Conservation (phyloP, 805 yeast genomes). For the Candida taoyuanica region DNA sequence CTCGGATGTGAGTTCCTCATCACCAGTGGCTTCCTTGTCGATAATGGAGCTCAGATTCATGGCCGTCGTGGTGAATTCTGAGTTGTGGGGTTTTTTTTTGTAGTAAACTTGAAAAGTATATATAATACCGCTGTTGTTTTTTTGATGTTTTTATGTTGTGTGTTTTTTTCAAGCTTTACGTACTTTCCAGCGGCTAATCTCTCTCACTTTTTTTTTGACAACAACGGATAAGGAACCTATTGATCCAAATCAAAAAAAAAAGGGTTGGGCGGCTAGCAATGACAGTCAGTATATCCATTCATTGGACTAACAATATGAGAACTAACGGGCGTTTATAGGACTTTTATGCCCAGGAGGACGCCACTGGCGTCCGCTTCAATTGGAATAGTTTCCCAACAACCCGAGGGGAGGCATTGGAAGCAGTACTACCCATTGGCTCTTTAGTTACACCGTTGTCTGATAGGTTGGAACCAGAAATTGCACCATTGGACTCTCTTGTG, state of each 20-base stretch:
- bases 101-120: too few species aligned
- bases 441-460: conserved; percentile 73
- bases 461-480: background rate
- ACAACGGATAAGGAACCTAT: background rate
- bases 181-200: background rate
- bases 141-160: too few species aligned
- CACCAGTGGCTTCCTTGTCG: conserved; percentile 7
- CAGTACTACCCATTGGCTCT: conserved; percentile 87
- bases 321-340: too few species aligned
- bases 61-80: background rate
- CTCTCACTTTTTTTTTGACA: background rate
- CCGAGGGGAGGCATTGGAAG: conserved; percentile 79
- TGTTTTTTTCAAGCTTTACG: background rate
- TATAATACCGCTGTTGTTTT: too few species aligned
- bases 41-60: conserved; percentile 16
- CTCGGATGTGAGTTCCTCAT: conserved; percentile 4
- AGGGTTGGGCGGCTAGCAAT: conserved; percentile 1
- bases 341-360: conserved; percentile 40
- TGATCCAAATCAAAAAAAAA: background rate
- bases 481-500: conserved; percentile 30
- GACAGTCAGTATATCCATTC: background rate
- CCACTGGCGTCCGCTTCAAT: conserved; percentile 52
- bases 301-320: conserved; percentile 30
- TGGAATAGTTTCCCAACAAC: conserved; percentile 88
- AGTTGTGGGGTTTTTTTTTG: background rate